Percentiles rank a stretch among this genome's conserved stretches.
phyloP scores from a whole-genome alignment of 164 flowering plant genomes.

The Nymphaea thermarum region DNA sequence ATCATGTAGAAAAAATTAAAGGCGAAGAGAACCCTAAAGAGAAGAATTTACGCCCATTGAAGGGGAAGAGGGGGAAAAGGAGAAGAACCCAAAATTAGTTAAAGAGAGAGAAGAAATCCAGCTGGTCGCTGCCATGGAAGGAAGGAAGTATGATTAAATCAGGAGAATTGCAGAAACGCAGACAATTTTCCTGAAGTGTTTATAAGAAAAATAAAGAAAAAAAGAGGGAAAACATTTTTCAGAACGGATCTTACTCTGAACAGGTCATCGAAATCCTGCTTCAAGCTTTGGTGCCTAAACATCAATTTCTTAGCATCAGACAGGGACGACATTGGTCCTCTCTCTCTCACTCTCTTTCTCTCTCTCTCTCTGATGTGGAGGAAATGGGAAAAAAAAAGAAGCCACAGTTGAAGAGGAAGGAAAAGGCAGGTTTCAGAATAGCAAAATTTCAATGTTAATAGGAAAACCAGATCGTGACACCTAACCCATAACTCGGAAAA shows the following conservation, averaged over 20 bases:
- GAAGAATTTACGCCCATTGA: no score
- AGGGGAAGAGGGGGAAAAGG: no score
- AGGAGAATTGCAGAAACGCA: not conserved
- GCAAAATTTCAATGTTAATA: not conserved
- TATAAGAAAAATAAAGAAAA: no score
- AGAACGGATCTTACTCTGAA: constrained; percentile 29
- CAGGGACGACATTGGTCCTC: not conserved
- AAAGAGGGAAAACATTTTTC: not conserved
- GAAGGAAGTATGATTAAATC: not conserved
- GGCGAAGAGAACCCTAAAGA: no score
- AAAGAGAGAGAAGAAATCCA: no score
- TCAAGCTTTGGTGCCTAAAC: constrained; percentile 48
- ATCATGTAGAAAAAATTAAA: no score
- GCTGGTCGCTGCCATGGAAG: no score
- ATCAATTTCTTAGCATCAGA: constrained; percentile 5
- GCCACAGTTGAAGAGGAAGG: not conserved
- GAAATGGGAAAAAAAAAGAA: constrained; percentile 1
- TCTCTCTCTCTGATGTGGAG: not conserved
- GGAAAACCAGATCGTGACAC: constrained; percentile 4
- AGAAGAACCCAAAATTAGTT: no score
- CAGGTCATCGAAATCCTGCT: constrained; percentile 65
- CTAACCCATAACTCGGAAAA: constrained; percentile 3
- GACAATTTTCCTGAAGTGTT: no score
- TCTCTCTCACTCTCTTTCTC: not conserved
- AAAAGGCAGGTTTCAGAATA: not conserved